phyloP scores from a whole-genome alignment of 2,329 filamentous ascomycete species.

The Neobulgaria alba region DNA sequence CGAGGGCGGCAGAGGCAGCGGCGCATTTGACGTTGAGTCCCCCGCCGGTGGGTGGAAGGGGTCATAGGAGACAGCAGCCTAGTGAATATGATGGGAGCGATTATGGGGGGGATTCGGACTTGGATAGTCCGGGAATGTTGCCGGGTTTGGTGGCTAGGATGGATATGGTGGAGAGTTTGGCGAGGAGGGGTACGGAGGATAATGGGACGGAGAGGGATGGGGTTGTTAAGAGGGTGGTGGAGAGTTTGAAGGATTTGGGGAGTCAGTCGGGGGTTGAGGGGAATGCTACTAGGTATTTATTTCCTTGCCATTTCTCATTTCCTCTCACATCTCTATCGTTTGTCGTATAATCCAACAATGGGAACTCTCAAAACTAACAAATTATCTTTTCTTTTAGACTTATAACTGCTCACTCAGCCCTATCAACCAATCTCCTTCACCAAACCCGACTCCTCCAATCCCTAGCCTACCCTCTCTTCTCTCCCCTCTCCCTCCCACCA shows the following conservation, averaged over 20 bases:
- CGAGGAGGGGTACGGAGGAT: conserved; percentile 55
- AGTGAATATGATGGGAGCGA: conserved; percentile 66
- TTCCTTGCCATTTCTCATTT: background rate
- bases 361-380: background rate
- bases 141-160: conserved; percentile 60
- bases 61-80: conserved; percentile 39
- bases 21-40: conserved; percentile 18
- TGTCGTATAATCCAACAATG: no score
- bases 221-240: conserved; percentile 60
- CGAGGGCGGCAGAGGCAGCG: conserved; percentile 4
- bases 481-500: conserved; percentile 55
- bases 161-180: conserved; percentile 63
- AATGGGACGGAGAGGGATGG: conserved; percentile 57
- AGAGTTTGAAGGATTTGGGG: conserved; percentile 61
- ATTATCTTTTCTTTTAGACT: conserved; percentile 39
- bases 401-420: conserved; percentile 65
- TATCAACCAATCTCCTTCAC: conserved; percentile 66
- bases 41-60: conserved; percentile 8
- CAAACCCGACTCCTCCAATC: conserved; percentile 70
- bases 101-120: conserved; percentile 63
- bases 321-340: background rate
- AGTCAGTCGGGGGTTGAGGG: conserved; percentile 66
- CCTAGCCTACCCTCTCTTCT: conserved; percentile 61
- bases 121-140: conserved; percentile 60
- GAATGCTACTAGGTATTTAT: conserved; percentile 55